These are phyloP conservation scores for Protostelium mycophagum DNA, from an alignment of 78 protist genomes.

Conservation along the genomic window DNA sequence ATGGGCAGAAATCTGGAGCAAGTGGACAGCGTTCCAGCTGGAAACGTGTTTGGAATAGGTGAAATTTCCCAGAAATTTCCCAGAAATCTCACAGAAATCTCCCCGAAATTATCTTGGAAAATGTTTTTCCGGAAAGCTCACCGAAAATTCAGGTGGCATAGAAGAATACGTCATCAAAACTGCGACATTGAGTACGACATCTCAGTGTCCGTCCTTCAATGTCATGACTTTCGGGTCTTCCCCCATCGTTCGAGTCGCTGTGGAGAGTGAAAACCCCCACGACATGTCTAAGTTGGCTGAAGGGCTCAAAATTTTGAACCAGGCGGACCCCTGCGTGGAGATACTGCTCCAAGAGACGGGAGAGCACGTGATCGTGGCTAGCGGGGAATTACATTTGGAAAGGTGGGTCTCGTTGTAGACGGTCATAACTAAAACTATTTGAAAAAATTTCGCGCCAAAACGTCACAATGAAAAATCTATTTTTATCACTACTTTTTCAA, in stretches of 20 bases:
- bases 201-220: conserved; percentile 45
- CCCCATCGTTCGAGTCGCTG: conserved; percentile 90
- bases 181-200: conserved; percentile 71
- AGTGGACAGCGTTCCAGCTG: conserved; percentile 75
- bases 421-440: too few relatives aligned
- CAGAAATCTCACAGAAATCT: too few relatives aligned
- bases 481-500: background rate
- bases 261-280: conserved; percentile 68
- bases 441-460: background rate
- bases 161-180: conserved; percentile 62
- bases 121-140: too few relatives aligned
- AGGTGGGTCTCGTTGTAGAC: conserved; percentile 12
- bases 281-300: conserved; percentile 54
- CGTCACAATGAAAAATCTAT: background rate
- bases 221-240: conserved; percentile 55
- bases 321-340: conserved; percentile 89
- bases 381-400: conserved; percentile 94
- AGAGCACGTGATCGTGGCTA: conserved; percentile 82
- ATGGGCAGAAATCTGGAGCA: conserved; percentile 88
- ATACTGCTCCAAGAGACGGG: conserved; percentile 79
- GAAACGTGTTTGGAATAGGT: conserved; percentile 88
- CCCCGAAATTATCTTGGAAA: too few relatives aligned
- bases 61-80: background rate
- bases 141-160: conserved; percentile 68
- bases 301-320: conserved; percentile 87